phyloP scores from a whole-genome alignment of 768 basidiomycete species.

The Boletus edulis region DNA sequence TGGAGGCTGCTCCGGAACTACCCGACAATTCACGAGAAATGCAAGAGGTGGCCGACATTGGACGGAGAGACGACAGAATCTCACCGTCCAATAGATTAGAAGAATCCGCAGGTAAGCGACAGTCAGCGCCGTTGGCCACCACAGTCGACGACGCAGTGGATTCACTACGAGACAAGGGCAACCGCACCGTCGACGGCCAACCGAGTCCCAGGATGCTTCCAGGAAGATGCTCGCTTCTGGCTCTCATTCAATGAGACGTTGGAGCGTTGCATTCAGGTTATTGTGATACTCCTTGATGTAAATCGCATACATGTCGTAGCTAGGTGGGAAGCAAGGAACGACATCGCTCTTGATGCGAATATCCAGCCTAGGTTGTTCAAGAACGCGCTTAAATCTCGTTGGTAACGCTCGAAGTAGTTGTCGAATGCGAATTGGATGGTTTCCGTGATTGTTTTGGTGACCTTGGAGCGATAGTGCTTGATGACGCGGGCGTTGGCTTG shows the following conservation, averaged over 20 bases:
- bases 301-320: constrained; percentile 84
- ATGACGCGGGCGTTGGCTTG: constrained; percentile 89
- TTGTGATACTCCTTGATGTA: constrained; percentile 91
- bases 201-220: too few species aligned
- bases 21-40: too few species aligned
- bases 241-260: constrained; percentile 63
- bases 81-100: too few species aligned
- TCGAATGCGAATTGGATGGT: constrained; percentile 75
- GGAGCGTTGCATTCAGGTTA: constrained; percentile 71
- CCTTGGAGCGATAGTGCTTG: constrained; percentile 93
- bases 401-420: constrained; percentile 57
- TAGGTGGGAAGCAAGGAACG: constrained; percentile 86
- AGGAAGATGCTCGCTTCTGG: constrained; percentile 87
- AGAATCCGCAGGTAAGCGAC: too few species aligned
- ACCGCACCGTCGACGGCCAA: too few species aligned
- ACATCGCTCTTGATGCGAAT: constrained; percentile 88
- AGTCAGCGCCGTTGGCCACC: too few species aligned
- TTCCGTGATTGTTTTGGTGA: constrained; percentile 74
- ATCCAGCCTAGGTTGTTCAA: constrained; percentile 83
- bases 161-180: too few species aligned
- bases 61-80: too few species aligned
- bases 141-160: too few species aligned
- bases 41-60: too few species aligned
- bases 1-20: too few species aligned
- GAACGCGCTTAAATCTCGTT: constrained; percentile 67